Conservation (phyloP, 129 eudicot genomes). For the Centaurea solstitialis region DNA sequence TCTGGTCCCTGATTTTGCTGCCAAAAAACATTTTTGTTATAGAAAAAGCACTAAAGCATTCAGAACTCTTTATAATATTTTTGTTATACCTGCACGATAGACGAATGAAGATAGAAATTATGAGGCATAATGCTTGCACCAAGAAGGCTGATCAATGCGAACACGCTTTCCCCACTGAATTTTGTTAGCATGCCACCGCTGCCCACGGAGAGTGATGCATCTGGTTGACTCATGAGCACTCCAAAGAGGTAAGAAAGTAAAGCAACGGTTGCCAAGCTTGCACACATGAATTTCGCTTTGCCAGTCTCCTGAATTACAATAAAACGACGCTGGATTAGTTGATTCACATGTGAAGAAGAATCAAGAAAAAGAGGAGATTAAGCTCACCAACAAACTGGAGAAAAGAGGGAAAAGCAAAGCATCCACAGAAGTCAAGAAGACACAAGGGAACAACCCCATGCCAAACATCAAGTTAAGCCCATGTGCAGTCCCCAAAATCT, state of each 20-base stretch:
- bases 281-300: conserved; percentile 53
- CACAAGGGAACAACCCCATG: conserved; percentile 63
- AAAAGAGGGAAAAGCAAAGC: conserved; percentile 74
- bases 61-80: neutral
- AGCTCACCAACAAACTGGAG: conserved; percentile 61
- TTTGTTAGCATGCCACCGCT: conserved; percentile 43
- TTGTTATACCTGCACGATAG: conserved; percentile 72
- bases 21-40: neutral
- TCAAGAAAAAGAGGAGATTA: neutral
- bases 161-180: conserved; percentile 72
- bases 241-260: conserved; percentile 60
- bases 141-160: conserved; percentile 74
- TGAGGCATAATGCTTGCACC: conserved; percentile 99
- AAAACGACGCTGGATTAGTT: neutral
- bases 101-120: conserved; percentile 90
- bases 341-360: conserved; percentile 3
- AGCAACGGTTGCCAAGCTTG: conserved; percentile 48
- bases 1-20: conserved; percentile 60
- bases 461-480: conserved; percentile 79
- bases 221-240: conserved; percentile 66
- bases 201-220: conserved; percentile 45
- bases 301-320: conserved; percentile 52
- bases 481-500: conserved; percentile 91
- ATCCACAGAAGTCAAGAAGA: conserved; percentile 70
- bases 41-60: neutral